A percentile compares a stretch with the other conserved stretches of the same genome.
phyloP scores from a whole-genome alignment of 1,284 basidiomycete species.

The Cutaneotrichosporon cavernicola region DNA sequence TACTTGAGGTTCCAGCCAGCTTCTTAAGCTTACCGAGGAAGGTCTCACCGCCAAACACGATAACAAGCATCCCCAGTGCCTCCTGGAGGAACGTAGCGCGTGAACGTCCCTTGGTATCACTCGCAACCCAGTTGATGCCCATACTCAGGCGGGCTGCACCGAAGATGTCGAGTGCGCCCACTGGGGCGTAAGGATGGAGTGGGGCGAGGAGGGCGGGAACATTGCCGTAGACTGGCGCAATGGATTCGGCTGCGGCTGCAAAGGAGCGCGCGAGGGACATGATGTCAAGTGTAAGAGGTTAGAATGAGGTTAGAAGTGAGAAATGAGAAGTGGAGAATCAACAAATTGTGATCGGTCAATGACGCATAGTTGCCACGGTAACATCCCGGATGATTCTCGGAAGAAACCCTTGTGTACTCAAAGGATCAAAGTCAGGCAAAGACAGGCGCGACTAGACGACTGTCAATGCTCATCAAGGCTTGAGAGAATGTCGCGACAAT shows the following conservation, averaged over 20 bases:
- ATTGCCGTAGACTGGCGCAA: slow-evolving; percentile 24
- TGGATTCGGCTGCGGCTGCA: slow-evolving; percentile 12
- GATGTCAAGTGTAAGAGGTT: not conserved
- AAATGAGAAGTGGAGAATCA: not conserved
- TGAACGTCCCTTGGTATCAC: slow-evolving; percentile 19
- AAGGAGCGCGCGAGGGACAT: slow-evolving; percentile 1
- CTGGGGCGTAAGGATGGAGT: slow-evolving; percentile 42
- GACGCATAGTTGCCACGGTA: too few species aligned
- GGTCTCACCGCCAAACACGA: slow-evolving; percentile 53
- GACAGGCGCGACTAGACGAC: too few species aligned
- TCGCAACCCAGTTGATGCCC: slow-evolving; percentile 47
- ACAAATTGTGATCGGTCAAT: too few species aligned
- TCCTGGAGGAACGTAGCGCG: slow-evolving; percentile 44
- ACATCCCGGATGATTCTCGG: too few species aligned
- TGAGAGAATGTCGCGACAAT: too few species aligned
- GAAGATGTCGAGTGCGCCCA: slow-evolving; percentile 45
- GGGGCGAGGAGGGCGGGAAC: slow-evolving; percentile 33
- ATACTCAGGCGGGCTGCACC: slow-evolving; percentile 45
- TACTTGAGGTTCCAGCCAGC: not conserved
- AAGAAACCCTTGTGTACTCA: too few species aligned
- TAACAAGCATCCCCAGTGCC: slow-evolving; percentile 43
- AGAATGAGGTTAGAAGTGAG: not conserved
- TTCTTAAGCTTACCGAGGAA: slow-evolving; percentile 42
- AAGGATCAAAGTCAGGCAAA: too few species aligned
- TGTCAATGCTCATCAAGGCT: too few species aligned